These are phyloP conservation scores for Maudiozyma turicensis DNA, from an alignment of 805 yeast genomes.

Conservation along the genomic window DNA sequence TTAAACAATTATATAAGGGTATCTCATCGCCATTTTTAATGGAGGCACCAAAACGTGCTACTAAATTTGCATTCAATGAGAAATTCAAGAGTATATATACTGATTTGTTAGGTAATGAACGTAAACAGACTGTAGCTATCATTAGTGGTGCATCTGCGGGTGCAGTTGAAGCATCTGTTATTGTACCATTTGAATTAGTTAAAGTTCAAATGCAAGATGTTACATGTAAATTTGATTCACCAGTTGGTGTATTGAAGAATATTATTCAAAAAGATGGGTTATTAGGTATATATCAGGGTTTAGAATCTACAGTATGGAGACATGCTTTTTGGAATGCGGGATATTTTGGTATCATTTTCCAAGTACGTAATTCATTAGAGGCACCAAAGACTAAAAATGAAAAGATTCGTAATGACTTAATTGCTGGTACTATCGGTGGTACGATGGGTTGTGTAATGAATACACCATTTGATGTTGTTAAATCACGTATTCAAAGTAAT, in stretches of 20 bases:
- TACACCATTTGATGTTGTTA: constrained; percentile 96
- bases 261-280: constrained; percentile 70
- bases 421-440: constrained; percentile 95
- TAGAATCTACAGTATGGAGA: constrained; percentile 97
- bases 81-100: constrained; percentile 87
- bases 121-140: constrained; percentile 77
- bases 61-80: constrained; percentile 96
- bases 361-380: constrained; percentile 72
- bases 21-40: constrained; percentile 91
- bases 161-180: constrained; percentile 91
- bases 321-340: constrained; percentile 97
- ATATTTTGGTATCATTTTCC: constrained; percentile 90
- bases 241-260: constrained; percentile 68
- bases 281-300: constrained; percentile 81
- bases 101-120: constrained; percentile 54
- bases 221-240: constrained; percentile 55
- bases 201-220: constrained; percentile 95
- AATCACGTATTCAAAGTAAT: constrained; percentile 80
- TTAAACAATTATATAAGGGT: constrained; percentile 78
- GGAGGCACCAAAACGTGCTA: constrained; percentile 99
- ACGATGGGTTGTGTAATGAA: constrained; percentile 89
- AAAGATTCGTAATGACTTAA: constrained; percentile 75
- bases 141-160: constrained; percentile 98
- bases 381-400: constrained; percentile 58
- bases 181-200: constrained; percentile 93